These are phyloP conservation scores for Populus pruinosa DNA, from an alignment of 345 rosid species.

Conservation along the genomic window DNA sequence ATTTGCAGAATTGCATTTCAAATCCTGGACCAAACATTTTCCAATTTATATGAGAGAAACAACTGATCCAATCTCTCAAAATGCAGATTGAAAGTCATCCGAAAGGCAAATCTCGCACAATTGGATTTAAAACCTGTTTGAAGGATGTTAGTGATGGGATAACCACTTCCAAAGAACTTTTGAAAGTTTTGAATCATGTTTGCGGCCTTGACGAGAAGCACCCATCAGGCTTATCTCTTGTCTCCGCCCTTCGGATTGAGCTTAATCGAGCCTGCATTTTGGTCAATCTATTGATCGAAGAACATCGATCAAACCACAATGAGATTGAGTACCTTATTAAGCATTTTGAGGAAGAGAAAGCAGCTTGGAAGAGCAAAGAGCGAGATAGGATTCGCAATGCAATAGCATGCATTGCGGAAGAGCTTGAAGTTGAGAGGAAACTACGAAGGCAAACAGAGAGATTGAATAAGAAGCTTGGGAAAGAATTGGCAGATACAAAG, in stretches of 20 bases:
- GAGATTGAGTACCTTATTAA: slow-evolving; percentile 50
- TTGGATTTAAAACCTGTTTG: slow-evolving; percentile 36
- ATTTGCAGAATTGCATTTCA: neutral
- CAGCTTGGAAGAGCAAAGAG: slow-evolving; percentile 54
- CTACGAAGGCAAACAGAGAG: slow-evolving; percentile 69
- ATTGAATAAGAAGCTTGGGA: slow-evolving; percentile 77
- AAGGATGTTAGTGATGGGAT: slow-evolving; percentile 62
- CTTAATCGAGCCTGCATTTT: slow-evolving; percentile 55
- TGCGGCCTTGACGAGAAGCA: slow-evolving; percentile 56
- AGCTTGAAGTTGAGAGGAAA: slow-evolving; percentile 69
- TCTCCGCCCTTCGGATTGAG: slow-evolving; percentile 62
- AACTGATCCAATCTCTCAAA: slow-evolving; percentile 6
- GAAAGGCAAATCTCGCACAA: slow-evolving; percentile 27
- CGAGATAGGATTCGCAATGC: slow-evolving; percentile 46
- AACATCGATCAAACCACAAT: slow-evolving; percentile 29
- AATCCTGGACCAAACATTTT: neutral
- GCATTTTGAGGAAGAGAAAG: slow-evolving; percentile 61
- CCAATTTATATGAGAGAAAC: neutral
- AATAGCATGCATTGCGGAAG: slow-evolving; percentile 50
- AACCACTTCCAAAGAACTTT: slow-evolving; percentile 68
- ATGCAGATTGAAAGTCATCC: slow-evolving; percentile 55
- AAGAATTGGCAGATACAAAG: slow-evolving; percentile 61
- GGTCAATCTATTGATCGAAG: slow-evolving; percentile 52
- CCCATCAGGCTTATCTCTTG: slow-evolving; percentile 45
- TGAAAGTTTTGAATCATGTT: slow-evolving; percentile 62